Evolutionary conservation across 805 yeast species (phyloP).

Genomic region (Kodamaea leandrae): DNA sequence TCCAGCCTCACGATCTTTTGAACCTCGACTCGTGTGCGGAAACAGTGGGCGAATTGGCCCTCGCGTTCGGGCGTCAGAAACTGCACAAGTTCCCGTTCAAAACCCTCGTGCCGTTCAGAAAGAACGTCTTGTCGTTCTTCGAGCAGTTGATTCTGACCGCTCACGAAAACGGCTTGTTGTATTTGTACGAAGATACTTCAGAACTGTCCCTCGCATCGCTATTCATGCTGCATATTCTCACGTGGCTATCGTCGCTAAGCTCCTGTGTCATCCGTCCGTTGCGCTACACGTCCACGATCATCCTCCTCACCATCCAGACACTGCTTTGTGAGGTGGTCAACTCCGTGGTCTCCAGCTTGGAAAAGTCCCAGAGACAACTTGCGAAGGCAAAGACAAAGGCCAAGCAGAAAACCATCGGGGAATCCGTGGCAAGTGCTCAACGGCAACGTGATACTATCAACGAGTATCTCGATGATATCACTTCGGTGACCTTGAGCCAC

Average conservation of each 20-base stretch:
- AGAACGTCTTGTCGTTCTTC: slow-evolving; percentile 56
- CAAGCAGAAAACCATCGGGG: slow-evolving; percentile 46
- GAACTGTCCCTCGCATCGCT: slow-evolving; percentile 30
- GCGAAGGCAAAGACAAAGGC: slow-evolving; percentile 32
- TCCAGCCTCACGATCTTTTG: slow-evolving; percentile 72
- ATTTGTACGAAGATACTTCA: slow-evolving; percentile 23
- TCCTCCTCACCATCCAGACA: slow-evolving; percentile 59
- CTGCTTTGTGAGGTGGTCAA: slow-evolving; percentile 52
- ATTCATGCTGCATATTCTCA: slow-evolving; percentile 54
- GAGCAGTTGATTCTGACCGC: slow-evolving; percentile 48
- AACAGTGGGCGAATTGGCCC: slow-evolving; percentile 71
- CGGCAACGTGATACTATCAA: slow-evolving; percentile 52
- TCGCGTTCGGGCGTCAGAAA: slow-evolving; percentile 56
- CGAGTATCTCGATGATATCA: slow-evolving; percentile 61
- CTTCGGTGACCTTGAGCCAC: slow-evolving; percentile 65
- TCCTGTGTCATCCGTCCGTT: slow-evolving; percentile 69
- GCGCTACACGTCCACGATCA: slow-evolving; percentile 62
- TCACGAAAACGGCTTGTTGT: slow-evolving; percentile 62
- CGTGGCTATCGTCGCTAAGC: slow-evolving; percentile 76
- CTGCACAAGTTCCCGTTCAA: slow-evolving; percentile 67
- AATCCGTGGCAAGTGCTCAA: slow-evolving; percentile 34
- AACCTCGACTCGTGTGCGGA: slow-evolving; percentile 68
- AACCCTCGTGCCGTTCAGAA: slow-evolving; percentile 14
- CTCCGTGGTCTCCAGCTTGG: slow-evolving; percentile 32
- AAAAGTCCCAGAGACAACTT: slow-evolving; percentile 46